Evolutionary conservation across 2,329 filamentous ascomycete genomes (phyloP), one percentile per base, ranked within the genome.

Genomic region (Fusarium sp.): DNA sequence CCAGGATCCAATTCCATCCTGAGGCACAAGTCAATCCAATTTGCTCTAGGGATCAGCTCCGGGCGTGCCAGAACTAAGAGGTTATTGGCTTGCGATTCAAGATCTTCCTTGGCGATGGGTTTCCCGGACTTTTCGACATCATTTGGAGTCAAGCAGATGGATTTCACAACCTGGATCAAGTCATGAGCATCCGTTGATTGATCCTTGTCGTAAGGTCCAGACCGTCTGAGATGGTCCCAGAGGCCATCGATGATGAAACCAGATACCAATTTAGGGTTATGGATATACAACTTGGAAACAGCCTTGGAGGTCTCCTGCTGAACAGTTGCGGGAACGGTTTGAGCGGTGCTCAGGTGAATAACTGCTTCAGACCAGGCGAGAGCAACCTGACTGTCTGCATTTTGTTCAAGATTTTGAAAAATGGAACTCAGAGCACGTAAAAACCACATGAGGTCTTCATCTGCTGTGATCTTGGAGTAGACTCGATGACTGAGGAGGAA

Each of bases 11-110:
- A 82, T 14, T 90, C 90, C 68, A 91, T 90, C 62, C 88, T 88
- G 55, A 98, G 84, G 74, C 93, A 97, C 5, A 94, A 81, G 40
- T 96, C 90, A 73, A 99, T 98, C 96, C 96, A 99, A 63, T 87
- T 92, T 20, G 89, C 85, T 60, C 87, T 87, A 1, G 93, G 90
- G 59, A 98, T 86, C 35, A 99, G 81, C 61, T 94, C 90, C 20
- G 89, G 84, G 23, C 93, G 91, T 56, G 91, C 91, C 25, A 99
- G 83, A 18, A 97, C 89, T 18, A 97, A 81, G 6, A 97, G 80
- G 8, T 88, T 87, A 67, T 94, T 88, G 71, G 97, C 88, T 76
- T 97, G 93, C 23, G 81, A 78, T 70, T 92, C 87, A 11, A 94
- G 76, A 15, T 82, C 72, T 21, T 84, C 79, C 54, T 81, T 76